A percentile compares a stretch with the other conserved stretches of the same genome.
phyloP scores from a whole-genome alignment of 1,139 yeast genomes.

The Kurtzmaniella quercitrusa region DNA sequence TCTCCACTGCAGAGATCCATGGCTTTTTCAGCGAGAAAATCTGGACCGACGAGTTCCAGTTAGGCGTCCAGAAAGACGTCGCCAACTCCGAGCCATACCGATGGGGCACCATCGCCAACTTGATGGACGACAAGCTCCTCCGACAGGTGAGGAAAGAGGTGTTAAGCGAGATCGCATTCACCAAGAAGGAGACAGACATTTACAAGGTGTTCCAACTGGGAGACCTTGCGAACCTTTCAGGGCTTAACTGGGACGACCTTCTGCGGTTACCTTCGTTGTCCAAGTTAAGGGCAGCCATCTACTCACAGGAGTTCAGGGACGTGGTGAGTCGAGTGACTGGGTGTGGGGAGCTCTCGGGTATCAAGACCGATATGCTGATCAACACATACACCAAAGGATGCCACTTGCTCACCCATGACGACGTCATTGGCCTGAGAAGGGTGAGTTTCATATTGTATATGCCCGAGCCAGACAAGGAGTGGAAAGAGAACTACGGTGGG shows the following conservation, averaged over 20 bases:
- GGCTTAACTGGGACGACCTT: constrained; percentile 73
- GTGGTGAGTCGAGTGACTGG: constrained; percentile 79
- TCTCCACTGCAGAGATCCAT: constrained; percentile 35
- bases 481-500: constrained; percentile 93
- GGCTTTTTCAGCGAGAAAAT: constrained; percentile 51
- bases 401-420: constrained; percentile 92
- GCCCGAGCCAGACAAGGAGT: constrained; percentile 84
- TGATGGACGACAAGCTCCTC: constrained; percentile 73
- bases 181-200: constrained; percentile 94
- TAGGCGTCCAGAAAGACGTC: constrained; percentile 36
- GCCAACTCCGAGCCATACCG: constrained; percentile 66
- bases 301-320: constrained; percentile 80
- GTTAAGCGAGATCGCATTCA: constrained; percentile 76
- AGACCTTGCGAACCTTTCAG: constrained; percentile 88
- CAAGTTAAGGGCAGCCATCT: constrained; percentile 79
- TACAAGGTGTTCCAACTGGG: constrained; percentile 95
- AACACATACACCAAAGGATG: constrained; percentile 92
- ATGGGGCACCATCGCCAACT: constrained; percentile 79
- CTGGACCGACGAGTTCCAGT: constrained; percentile 45
- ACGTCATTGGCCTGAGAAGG: constrained; percentile 92
- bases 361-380: constrained; percentile 86
- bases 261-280: constrained; percentile 68
- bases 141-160: constrained; percentile 83
- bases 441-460: constrained; percentile 88
- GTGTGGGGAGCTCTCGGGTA: constrained; percentile 84